Percentiles rank a stretch among this genome's conserved stretches.
These are phyloP conservation scores for Chondrostereum purpureum DNA, from an alignment of 1,284 basidiomycete genomes.

Conservation along the genomic window DNA sequence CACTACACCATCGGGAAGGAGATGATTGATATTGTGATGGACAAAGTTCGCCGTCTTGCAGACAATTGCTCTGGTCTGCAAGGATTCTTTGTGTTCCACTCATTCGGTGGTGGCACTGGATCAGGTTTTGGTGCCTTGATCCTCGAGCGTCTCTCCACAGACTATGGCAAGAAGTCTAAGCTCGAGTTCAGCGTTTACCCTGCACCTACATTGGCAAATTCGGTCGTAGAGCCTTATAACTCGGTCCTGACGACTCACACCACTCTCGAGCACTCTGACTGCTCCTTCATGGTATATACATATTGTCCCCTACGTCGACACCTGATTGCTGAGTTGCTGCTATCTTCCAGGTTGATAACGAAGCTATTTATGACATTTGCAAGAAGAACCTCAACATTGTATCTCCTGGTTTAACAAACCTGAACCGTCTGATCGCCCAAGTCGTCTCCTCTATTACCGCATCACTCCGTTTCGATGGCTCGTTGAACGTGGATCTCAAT, in stretches of 20 bases:
- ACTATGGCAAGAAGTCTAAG: conserved; percentile 99
- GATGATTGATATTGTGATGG: conserved; percentile 88
- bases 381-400: conserved; percentile 80
- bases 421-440: conserved; percentile 86
- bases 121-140: conserved; percentile 98
- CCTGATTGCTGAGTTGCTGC: conserved; percentile 5
- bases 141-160: conserved; percentile 93
- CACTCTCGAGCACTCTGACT: conserved; percentile 98
- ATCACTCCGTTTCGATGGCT: conserved; percentile 77
- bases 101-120: conserved; percentile 98
- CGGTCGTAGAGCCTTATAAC: conserved; percentile 99
- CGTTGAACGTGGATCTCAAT: conserved; percentile 87
- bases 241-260: conserved; percentile 98
- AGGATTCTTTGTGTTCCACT: conserved; percentile 99
- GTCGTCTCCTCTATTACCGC: conserved; percentile 81
- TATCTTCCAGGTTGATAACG: conserved; percentile 72
- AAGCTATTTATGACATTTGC: conserved; percentile 96
- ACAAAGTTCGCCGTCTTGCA: conserved; percentile 92
- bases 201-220: conserved; percentile 90
- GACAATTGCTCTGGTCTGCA: conserved; percentile 98
- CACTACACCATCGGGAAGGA: conserved; percentile 99
- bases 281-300: conserved; percentile 86
- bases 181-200: conserved; percentile 99
- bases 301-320: conserved; percentile 4
- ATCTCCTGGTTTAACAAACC: conserved; percentile 80